Conservation (phyloP, 768 basidiomycete species). For the Rubroboletus satanas region DNA sequence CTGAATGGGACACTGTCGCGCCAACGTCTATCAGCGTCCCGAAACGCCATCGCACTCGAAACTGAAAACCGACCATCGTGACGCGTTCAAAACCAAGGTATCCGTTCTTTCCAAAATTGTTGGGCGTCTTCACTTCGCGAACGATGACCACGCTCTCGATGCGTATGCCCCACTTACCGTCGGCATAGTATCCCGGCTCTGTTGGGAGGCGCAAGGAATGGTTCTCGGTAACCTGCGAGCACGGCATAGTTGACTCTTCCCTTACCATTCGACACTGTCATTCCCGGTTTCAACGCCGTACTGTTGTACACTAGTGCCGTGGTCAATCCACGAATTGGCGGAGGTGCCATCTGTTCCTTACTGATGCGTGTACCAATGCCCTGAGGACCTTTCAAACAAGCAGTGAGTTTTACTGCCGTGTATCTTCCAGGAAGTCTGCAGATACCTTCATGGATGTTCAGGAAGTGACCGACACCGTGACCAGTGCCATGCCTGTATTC, state of each 20-base stretch:
- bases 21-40: neutral
- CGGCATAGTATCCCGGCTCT: constrained; percentile 92
- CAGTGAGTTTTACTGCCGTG: constrained; percentile 2
- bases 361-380: constrained; percentile 47
- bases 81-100: constrained; percentile 84
- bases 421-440: neutral
- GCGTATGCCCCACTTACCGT: constrained; percentile 88
- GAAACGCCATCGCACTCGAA: neutral
- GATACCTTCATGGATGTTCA: constrained; percentile 86
- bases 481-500: constrained; percentile 78
- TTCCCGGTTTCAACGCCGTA: constrained; percentile 71
- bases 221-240: neutral
- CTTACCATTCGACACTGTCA: constrained; percentile 83
- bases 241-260: neutral
- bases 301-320: constrained; percentile 57
- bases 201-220: neutral
- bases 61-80: constrained; percentile 64
- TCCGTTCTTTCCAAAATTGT: constrained; percentile 77
- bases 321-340: neutral
- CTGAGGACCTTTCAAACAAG: constrained; percentile 44
- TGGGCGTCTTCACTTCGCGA: constrained; percentile 61
- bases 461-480: constrained; percentile 90
- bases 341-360: constrained; percentile 5
- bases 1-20: constrained; percentile 71
- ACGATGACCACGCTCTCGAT: constrained; percentile 90